Conservation (phyloP, 805 yeast species). For the Candida tibetensis region DNA sequence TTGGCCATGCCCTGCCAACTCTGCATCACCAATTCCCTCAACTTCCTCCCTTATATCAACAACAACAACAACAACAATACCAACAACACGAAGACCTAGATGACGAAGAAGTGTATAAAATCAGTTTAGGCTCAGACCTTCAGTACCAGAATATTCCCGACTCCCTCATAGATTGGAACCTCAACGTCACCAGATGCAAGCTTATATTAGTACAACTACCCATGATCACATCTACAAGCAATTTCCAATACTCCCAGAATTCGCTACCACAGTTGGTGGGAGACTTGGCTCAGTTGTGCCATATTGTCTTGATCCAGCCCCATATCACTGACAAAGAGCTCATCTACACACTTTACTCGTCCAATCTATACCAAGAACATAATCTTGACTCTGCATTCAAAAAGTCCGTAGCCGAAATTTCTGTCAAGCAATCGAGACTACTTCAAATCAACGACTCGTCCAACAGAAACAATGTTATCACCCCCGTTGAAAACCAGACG, state of each 20-base stretch:
- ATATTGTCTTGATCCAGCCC: slow-evolving; percentile 38
- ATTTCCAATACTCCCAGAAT: slow-evolving; percentile 29
- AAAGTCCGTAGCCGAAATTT: slow-evolving; percentile 46
- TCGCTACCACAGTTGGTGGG: slow-evolving; percentile 41
- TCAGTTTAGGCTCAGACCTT: slow-evolving; percentile 40
- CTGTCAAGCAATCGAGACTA: slow-evolving; percentile 45
- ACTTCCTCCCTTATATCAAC: no score
- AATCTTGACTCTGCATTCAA: slow-evolving; percentile 44
- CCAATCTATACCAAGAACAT: slow-evolving; percentile 49
- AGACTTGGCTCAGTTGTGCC: slow-evolving; percentile 40
- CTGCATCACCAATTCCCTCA: slow-evolving; percentile 2
- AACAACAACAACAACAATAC: neutral
- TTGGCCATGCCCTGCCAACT: neutral
- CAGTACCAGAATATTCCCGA: slow-evolving; percentile 40
- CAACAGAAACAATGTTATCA: slow-evolving; percentile 24
- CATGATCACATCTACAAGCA: slow-evolving; percentile 35
- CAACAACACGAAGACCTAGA: slow-evolving; percentile 15
- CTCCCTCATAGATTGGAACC: slow-evolving; percentile 49
- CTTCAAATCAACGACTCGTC: slow-evolving; percentile 33
- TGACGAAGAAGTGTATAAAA: slow-evolving; percentile 31
- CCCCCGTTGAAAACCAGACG: slow-evolving; percentile 27
- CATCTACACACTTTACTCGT: slow-evolving; percentile 37
- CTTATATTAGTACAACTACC: slow-evolving; percentile 42
- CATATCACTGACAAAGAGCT: slow-evolving; percentile 43
- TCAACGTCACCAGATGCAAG: slow-evolving; percentile 49